These are phyloP conservation scores for Lactarius trivialis DNA, from an alignment of 768 basidiomycete genomes.

Conservation along the genomic window DNA sequence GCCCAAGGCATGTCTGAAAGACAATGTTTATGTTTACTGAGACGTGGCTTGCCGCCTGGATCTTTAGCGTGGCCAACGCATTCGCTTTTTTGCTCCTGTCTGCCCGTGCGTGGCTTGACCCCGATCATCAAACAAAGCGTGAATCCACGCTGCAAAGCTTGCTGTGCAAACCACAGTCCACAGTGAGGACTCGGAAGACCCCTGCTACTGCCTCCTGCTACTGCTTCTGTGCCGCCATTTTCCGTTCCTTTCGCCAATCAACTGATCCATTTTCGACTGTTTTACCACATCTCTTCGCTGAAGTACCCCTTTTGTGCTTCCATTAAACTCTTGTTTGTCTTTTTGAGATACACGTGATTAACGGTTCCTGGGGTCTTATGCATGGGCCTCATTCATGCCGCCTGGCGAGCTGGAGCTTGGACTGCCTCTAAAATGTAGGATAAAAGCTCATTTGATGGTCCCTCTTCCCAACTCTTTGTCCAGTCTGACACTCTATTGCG, in stretches of 20 bases:
- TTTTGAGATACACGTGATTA: neutral
- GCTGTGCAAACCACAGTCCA: neutral
- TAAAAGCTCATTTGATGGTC: neutral
- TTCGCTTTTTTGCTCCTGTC: neutral
- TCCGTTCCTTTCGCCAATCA: neutral
- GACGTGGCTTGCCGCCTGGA: neutral
- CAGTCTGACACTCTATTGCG: neutral
- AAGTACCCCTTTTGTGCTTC: neutral
- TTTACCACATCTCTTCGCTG: neutral
- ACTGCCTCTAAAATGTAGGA: constrained; percentile 1
- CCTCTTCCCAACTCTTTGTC: neutral
- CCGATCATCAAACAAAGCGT: neutral
- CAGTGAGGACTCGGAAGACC: neutral
- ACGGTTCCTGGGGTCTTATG: neutral
- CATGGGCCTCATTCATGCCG: neutral
- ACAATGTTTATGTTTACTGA: neutral
- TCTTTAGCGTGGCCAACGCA: neutral
- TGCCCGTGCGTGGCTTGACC: neutral
- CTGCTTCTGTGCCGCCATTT: neutral
- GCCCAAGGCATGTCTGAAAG: neutral
- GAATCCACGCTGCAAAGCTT: neutral
- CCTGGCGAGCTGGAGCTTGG: neutral
- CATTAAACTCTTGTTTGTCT: neutral
- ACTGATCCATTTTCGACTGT: neutral
- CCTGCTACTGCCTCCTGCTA: neutral